Conservation (phyloP, 2,329 filamentous ascomycete species). For the Alternaria metachromatica region DNA sequence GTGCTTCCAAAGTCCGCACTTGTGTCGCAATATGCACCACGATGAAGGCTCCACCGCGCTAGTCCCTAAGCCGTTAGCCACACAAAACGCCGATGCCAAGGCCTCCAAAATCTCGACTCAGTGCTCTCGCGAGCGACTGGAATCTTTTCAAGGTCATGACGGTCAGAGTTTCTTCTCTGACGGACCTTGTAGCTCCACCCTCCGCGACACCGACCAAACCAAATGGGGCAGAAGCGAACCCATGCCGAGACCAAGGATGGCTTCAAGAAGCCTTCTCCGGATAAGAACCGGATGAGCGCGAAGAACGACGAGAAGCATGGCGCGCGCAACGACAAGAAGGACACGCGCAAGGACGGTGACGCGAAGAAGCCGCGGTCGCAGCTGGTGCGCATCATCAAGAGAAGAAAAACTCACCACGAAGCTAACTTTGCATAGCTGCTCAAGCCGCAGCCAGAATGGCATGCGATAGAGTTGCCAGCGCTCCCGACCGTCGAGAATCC, state of each 20-base stretch:
- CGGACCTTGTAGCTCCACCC: conserved; percentile 42
- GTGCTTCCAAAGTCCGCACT: conserved; percentile 23
- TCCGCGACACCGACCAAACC: conserved; percentile 36
- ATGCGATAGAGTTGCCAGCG: conserved; percentile 63
- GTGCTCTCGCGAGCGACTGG: conserved; percentile 21
- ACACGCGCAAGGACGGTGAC: conserved; percentile 45
- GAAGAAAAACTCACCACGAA: background rate
- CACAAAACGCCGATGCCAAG: conserved; percentile 22
- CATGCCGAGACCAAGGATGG: conserved; percentile 51
- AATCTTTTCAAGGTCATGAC: conserved; percentile 40
- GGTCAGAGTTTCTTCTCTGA: conserved; percentile 49
- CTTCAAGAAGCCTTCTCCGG: conserved; percentile 47
- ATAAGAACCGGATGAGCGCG: conserved; percentile 38
- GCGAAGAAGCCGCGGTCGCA: conserved; percentile 32
- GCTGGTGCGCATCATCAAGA: conserved; percentile 34
- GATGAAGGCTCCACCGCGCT: conserved; percentile 21
- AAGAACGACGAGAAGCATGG: conserved; percentile 29
- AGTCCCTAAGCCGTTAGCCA: conserved; percentile 25
- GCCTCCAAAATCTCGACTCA: conserved; percentile 18
- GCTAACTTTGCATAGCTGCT: conserved; percentile 57
- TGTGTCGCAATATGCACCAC: conserved; percentile 11
- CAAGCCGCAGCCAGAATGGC: conserved; percentile 71
- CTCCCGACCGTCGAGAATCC: conserved; percentile 57
- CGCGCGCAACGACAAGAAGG: conserved; percentile 15
- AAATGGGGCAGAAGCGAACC: conserved; percentile 52